Evolutionary conservation across 106 monocot species (phyloP), one percentile per base, ranked within the genome.

Genomic region (Acorus gramineus): DNA sequence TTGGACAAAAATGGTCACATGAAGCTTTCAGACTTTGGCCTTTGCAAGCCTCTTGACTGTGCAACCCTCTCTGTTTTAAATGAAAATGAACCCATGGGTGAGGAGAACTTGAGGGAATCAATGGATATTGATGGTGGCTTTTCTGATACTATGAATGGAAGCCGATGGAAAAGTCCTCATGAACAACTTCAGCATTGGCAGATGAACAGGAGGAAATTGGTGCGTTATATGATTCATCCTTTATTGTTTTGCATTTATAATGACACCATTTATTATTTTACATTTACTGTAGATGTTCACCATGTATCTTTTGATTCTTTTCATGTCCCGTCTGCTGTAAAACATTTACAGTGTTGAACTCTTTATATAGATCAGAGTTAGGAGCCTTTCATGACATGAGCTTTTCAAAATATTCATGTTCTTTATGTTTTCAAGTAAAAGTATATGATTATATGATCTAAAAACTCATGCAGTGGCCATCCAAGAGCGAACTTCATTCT

Each of bases 151-250:
- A 71, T 52, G 53, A 85, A 77, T 66, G 90, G 82, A 58, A 80
- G 64, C 13, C 80, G 87, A 63, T 96, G 96, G 96, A 90, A 75
- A 69, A 96, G 82, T 61, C 73, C 87, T 12, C 78, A 69, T 59
- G 91, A 96, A 55, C 91, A 96, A 66, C 91, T 96, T 72, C 87
- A 91, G 60, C 96, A 96, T 63, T 96, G 96, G 96, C 90, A 96
- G 69, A 85, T 80, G 58, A 96, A 96, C 63, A 78, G 96, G 62
- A 79, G 96, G 67, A 91, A 85, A 68, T 69, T 96, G 91, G 96
- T 96, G 68, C 57, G 47, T 8, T 57, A 6, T 67, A 13, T 6
- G 5, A 8, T 8, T 67, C 43, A 59, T 13, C 52, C 11, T 8
- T 71, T 5, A 6, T 28, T 62, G 3, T 2, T 44, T 28, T 28